Evolutionary conservation across 177 flowering plant species (phyloP).

Genomic region (Vitis hybrid): DNA sequence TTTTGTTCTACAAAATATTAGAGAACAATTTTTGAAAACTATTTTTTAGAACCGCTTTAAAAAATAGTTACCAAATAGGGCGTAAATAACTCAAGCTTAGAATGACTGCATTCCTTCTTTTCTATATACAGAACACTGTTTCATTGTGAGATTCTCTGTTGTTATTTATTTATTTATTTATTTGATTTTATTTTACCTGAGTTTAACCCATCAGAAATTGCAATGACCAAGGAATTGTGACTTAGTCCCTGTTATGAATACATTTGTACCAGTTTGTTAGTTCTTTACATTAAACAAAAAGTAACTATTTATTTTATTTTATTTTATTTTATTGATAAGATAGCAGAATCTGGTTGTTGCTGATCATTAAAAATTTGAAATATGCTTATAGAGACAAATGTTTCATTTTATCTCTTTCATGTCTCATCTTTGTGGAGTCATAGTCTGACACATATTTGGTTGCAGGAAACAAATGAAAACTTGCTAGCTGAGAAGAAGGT

Average conservation of each 20-base stretch:
- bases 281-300: neutral
- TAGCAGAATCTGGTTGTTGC: neutral
- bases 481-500: slow-evolving; percentile 47
- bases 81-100: neutral
- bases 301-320: neutral
- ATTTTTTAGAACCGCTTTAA: too few relatives aligned
- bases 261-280: neutral
- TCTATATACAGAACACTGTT: neutral
- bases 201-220: neutral
- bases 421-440: neutral
- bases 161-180: neutral
- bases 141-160: neutral
- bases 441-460: neutral
- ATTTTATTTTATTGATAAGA: neutral
- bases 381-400: neutral
- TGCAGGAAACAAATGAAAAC: slow-evolving; percentile 47
- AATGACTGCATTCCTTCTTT: neutral
- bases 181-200: too few relatives aligned
- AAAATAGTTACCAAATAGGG: too few relatives aligned
- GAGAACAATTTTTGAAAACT: too few relatives aligned
- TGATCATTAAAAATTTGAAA: neutral
- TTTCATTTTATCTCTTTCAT: neutral
- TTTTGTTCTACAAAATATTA: too few relatives aligned
- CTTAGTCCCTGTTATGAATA: neutral
- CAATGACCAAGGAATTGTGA: neutral